Conservation (phyloP, 371 early-diverging fungal genomes). For the Mucor saturninus region DNA sequence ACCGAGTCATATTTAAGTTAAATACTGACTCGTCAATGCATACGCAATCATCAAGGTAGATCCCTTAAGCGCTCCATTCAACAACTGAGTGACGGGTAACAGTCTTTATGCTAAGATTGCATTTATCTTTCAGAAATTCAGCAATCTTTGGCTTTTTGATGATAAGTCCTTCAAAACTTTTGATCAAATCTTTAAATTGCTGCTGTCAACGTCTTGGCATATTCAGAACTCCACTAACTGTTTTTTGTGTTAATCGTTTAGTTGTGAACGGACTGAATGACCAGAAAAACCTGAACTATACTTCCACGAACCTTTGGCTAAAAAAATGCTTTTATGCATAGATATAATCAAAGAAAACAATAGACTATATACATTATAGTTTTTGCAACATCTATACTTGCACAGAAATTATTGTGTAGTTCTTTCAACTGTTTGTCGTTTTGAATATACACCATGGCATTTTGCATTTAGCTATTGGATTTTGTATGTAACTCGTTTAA, state of each 20-base stretch:
- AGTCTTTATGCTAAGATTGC: conserved; percentile 11
- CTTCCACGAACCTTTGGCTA: no score
- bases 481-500: no score
- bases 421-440: no score
- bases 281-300: no score
- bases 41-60: background rate
- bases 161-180: conserved; percentile 6
- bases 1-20: conserved; percentile 5
- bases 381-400: no score
- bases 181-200: conserved; percentile 9
- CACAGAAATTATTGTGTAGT: no score
- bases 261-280: background rate
- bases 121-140: conserved; percentile 16
- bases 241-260: conserved; percentile 18
- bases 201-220: conserved; percentile 8
- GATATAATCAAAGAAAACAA: no score
- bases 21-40: background rate
- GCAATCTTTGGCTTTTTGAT: conserved; percentile 11
- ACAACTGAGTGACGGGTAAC: conserved; percentile 3
- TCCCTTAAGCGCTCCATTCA: conserved; percentile 2
- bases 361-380: no score
- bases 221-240: conserved; percentile 4
- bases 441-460: no score
- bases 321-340: no score
- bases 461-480: no score